Evolutionary conservation across 106 monocot genomes (phyloP), one percentile per base, ranked within the genome.

Genomic region (Platanthera zijinensis): DNA sequence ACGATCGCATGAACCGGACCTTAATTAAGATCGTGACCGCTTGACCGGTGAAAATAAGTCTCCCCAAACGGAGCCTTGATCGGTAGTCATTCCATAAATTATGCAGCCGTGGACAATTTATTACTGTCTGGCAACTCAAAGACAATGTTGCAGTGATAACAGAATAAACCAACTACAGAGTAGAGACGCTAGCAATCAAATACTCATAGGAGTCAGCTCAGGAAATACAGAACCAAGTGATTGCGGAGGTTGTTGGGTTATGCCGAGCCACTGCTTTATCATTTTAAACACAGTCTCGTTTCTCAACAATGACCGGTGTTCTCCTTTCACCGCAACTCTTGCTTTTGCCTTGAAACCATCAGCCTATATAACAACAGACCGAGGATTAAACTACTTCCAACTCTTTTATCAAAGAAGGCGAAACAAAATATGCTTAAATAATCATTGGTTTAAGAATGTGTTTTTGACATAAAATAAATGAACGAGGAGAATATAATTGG

Each of bases 281-380:
- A 61, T 8, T 61, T 61, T 21, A 9, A 61, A 19, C 6, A 61
- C 59, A 21, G 21, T 21, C 9, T 61, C 59, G 21, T 19, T 61
- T 61, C 21, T 61, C 59, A 61, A 61, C 59, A 61, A 61, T 61
- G 59, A n/a, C 59, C 59, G 59, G 59, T 61, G 59, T 61, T 61
- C 59, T 7, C 59, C 59, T 61, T 61, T 61, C 8, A 61, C 59
- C 7, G 19, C 59, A 2, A 61, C 59, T 19, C 59, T 19, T 7
- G 59, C 59, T 61, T 19, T 61, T 61, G 59, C 59, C n/a, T 61
- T 61, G 21, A 61, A 61, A 21, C 59, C 59, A 61, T 61, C 59
- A 11, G 59, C 59, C 59, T 61, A 61, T 3, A 39, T 19, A 61
- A 61, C 59, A 1, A 61, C 17, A 61, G 18, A 61, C 1, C 6